phyloP scores from a whole-genome alignment of 768 basidiomycete species.

The Agrocybe praecox region DNA sequence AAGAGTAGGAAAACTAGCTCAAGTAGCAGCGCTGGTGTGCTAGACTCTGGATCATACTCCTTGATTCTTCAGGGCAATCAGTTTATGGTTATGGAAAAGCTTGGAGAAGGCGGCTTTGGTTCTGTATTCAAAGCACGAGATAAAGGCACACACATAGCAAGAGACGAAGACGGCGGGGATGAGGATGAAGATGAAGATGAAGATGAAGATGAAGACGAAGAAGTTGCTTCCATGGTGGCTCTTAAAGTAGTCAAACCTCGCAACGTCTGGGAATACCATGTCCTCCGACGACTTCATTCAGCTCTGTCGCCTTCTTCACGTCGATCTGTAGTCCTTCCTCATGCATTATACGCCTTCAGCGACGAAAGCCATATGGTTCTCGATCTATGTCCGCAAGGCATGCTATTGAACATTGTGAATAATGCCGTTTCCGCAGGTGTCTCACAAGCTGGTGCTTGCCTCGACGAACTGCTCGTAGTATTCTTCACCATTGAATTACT shows the following conservation, averaged over 20 bases:
- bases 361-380: slow-evolving; percentile 93
- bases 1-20: slow-evolving; percentile 47
- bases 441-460: slow-evolving; percentile 74
- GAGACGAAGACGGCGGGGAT: slow-evolving; percentile 42
- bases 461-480: slow-evolving; percentile 92
- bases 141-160: slow-evolving; percentile 37
- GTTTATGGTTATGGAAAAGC: slow-evolving; percentile 79
- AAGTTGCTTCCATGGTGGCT: slow-evolving; percentile 65
- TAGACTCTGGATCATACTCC: slow-evolving; percentile 45
- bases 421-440: slow-evolving; percentile 75
- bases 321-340: slow-evolving; percentile 74
- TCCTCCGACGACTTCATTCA: slow-evolving; percentile 76
- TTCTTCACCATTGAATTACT: slow-evolving; percentile 95
- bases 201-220: slow-evolving; percentile 57
- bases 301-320: slow-evolving; percentile 61
- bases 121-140: slow-evolving; percentile 88
- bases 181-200: slow-evolving; percentile 51
- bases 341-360: slow-evolving; percentile 77
- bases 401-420: slow-evolving; percentile 91
- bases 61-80: slow-evolving; percentile 64
- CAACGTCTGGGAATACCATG: slow-evolving; percentile 91
- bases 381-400: slow-evolving; percentile 89
- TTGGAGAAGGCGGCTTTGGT: slow-evolving; percentile 97
- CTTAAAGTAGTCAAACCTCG: slow-evolving; percentile 91
- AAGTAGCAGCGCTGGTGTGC: slow-evolving; percentile 30